phyloP scores from a whole-genome alignment of 2,329 filamentous ascomycete species.

The Pestalotiopsis sp. region DNA sequence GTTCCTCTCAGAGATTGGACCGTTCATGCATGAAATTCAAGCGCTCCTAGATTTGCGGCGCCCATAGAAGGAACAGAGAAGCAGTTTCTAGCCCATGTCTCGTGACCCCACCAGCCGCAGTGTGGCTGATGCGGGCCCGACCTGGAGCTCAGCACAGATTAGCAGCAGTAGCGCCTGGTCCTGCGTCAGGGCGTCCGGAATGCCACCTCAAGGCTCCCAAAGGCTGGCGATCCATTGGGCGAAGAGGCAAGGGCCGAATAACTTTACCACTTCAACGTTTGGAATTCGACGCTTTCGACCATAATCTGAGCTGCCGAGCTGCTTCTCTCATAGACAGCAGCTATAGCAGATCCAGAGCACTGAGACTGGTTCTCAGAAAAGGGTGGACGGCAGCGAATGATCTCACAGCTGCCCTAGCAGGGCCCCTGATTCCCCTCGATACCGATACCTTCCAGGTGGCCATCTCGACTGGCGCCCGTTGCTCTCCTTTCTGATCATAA shows the following conservation, averaged over 20 bases:
- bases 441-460: conserved; percentile 11
- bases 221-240: conserved; percentile 3
- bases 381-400: conserved; percentile 21
- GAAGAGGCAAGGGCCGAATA: conserved; percentile 14
- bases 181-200: conserved; percentile 1
- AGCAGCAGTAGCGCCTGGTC: neutral
- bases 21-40: neutral
- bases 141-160: no score
- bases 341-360: neutral
- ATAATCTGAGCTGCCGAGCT: neutral
- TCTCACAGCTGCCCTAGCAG: conserved; percentile 28
- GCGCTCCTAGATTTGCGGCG: no score
- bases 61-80: neutral
- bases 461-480: conserved; percentile 12
- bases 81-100: neutral
- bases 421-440: conserved; percentile 24
- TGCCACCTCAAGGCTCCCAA: conserved; percentile 12
- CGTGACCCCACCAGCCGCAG: conserved; percentile 14
- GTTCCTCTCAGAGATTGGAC: neutral
- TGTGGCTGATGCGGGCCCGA: conserved; percentile 11
- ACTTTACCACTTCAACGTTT: neutral
- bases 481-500: conserved; percentile 8
- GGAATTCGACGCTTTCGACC: neutral
- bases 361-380: neutral
- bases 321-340: neutral